phyloP scores from a whole-genome alignment of 331 rosid genomes.

The Acacia concinna region DNA sequence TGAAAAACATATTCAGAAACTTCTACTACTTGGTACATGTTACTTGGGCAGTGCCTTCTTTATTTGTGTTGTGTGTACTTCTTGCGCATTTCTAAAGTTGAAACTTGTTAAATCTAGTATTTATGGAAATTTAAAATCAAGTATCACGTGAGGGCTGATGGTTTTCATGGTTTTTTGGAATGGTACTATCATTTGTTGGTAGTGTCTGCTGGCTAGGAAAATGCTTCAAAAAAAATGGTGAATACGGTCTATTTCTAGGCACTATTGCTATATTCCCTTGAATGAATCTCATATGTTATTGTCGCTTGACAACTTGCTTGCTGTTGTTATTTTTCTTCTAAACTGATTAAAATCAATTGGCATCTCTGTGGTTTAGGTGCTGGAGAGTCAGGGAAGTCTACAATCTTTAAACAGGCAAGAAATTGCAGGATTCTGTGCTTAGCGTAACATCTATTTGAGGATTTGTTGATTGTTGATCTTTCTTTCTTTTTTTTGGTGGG shows the following conservation, averaged over 20 bases:
- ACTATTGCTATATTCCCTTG: not conserved
- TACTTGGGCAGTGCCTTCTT: constrained; percentile 9
- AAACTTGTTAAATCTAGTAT: constrained; percentile 16
- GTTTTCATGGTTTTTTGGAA: constrained; percentile 1
- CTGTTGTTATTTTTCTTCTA: not conserved
- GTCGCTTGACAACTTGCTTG: not conserved
- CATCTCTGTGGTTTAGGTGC: constrained; percentile 59
- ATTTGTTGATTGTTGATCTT: constrained; percentile 12
- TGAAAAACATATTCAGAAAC: constrained; percentile 78
- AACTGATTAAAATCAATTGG: constrained; percentile 24
- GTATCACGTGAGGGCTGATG: constrained; percentile 5
- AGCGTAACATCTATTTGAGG: constrained; percentile 7
- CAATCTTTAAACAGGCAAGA: constrained; percentile 96
- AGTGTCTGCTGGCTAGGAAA: not conserved
- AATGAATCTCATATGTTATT: not conserved
- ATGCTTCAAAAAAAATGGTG: not conserved
- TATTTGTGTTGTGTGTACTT: constrained; percentile 17
- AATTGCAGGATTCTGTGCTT: constrained; percentile 21
- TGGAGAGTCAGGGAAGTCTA: constrained; percentile 98
- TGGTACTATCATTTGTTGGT: not conserved
- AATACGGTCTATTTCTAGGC: not conserved
- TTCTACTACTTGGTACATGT: constrained; percentile 80
- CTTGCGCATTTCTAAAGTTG: constrained; percentile 12
- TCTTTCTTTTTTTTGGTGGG: no score
- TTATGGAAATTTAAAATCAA: not conserved